Evolutionary conservation across 352 stramenopile species (phyloP).

Genomic region (Globisporangium camurandrum): DNA sequence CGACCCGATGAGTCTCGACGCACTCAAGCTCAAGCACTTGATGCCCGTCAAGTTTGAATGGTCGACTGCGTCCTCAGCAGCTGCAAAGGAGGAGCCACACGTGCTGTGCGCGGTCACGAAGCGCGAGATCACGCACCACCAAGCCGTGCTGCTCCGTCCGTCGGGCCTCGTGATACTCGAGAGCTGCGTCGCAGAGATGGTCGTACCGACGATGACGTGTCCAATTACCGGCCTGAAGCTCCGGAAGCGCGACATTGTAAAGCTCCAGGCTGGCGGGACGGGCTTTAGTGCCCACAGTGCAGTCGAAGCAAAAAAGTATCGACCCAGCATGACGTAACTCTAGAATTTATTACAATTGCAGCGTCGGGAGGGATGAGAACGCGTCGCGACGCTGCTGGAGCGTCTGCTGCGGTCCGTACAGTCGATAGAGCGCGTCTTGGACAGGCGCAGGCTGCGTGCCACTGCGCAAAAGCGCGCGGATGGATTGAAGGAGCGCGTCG

Average conservation of each 20-base stretch:
- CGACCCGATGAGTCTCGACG: slow-evolving; percentile 77
- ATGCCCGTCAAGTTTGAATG: slow-evolving; percentile 85
- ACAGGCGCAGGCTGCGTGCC: slow-evolving; percentile 18
- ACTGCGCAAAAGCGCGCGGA: slow-evolving; percentile 37
- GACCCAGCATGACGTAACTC: slow-evolving; percentile 71
- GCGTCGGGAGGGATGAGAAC: slow-evolving; percentile 26
- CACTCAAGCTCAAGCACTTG: slow-evolving; percentile 83
- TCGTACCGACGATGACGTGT: slow-evolving; percentile 81
- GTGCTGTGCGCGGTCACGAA: slow-evolving; percentile 76
- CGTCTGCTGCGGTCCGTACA: slow-evolving; percentile 37
- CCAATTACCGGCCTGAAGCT: slow-evolving; percentile 78
- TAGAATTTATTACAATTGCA: background rate
- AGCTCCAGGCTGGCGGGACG: slow-evolving; percentile 65
- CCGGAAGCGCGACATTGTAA: slow-evolving; percentile 80
- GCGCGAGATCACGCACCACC: slow-evolving; percentile 77
- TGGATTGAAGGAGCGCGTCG: slow-evolving; percentile 40
- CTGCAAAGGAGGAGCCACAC: slow-evolving; percentile 14
- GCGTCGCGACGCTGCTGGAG: slow-evolving; percentile 26
- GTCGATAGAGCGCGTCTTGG: slow-evolving; percentile 31
- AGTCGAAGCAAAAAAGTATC: slow-evolving; percentile 85
- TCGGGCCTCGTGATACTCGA: slow-evolving; percentile 78
- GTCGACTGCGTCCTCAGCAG: slow-evolving; percentile 20
- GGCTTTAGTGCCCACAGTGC: slow-evolving; percentile 81
- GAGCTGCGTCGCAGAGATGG: slow-evolving; percentile 77
- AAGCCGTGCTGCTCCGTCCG: slow-evolving; percentile 64